Evolutionary conservation across 768 basidiomycete species (phyloP).

Genomic region (Lentinula guzmanii): DNA sequence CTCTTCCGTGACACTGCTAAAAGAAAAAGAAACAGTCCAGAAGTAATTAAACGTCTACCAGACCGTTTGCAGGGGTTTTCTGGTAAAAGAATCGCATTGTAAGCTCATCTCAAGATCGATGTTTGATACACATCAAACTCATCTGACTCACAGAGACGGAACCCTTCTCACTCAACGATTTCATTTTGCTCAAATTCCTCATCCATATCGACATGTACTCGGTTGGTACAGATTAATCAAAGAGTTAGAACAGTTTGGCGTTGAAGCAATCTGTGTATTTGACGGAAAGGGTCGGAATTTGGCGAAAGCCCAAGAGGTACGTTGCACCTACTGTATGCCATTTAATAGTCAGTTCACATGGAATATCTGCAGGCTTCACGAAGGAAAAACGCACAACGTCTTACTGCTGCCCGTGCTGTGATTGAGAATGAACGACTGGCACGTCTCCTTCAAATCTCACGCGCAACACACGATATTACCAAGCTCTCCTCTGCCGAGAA

Average conservation of each 20-base stretch:
- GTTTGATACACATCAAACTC: background rate
- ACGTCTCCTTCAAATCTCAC: constrained; percentile 41
- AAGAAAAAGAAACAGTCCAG: constrained; percentile 38
- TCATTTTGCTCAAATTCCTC: constrained; percentile 63
- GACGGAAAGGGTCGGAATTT: constrained; percentile 62
- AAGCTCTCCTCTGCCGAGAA: background rate
- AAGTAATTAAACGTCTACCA: constrained; percentile 57
- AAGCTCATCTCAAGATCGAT: constrained; percentile 18
- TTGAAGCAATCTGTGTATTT: constrained; percentile 71
- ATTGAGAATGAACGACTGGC: constrained; percentile 55
- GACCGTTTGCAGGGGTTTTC: constrained; percentile 52
- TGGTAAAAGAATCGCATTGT: constrained; percentile 77
- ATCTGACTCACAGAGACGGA: constrained; percentile 52
- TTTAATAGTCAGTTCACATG: background rate
- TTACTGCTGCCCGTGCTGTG: constrained; percentile 43
- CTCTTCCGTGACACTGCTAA: background rate
- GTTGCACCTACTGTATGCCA: constrained; percentile 10
- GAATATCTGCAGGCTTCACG: constrained; percentile 41
- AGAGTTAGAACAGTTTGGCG: constrained; percentile 52
- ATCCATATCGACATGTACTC: constrained; percentile 63
- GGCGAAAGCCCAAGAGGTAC: constrained; percentile 71
- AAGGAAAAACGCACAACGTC: constrained; percentile 41
- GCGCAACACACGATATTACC: constrained; percentile 29
- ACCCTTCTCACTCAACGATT: constrained; percentile 82
- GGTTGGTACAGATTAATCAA: constrained; percentile 71